Conservation (phyloP, 345 rosid species). For the Brassica nigra region DNA sequence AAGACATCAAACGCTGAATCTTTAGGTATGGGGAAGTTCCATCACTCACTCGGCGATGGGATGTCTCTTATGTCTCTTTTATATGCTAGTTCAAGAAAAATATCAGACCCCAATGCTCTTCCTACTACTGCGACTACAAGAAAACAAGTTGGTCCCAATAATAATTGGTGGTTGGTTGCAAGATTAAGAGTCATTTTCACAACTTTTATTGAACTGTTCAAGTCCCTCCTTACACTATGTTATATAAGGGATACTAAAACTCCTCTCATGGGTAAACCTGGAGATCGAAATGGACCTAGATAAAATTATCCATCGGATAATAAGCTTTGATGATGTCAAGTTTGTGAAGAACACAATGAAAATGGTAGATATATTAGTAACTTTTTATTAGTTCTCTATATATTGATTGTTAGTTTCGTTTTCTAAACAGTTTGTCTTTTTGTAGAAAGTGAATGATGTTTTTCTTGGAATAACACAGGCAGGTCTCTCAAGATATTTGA, state of each 20-base stretch:
- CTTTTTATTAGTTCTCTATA: not conserved
- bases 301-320: constrained; percentile 46
- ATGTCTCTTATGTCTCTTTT: constrained; percentile 14
- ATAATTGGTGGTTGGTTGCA: constrained; percentile 17
- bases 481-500: not conserved
- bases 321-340: constrained; percentile 52
- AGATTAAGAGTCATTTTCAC: constrained; percentile 46
- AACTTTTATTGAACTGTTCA: constrained; percentile 45
- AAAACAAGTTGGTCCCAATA: not conserved
- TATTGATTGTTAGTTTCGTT: not conserved
- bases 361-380: not conserved
- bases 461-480: not conserved
- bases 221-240: constrained; percentile 39
- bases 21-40: not conserved
- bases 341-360: constrained; percentile 19
- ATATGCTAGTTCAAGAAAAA: constrained; percentile 48
- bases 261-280: constrained; percentile 31
- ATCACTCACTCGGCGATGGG: constrained; percentile 13
- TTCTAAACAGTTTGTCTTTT: not conserved
- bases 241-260: constrained; percentile 49
- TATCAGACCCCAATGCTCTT: constrained; percentile 48
- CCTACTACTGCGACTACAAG: constrained; percentile 49
- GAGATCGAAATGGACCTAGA: constrained; percentile 12
- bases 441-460: constrained; percentile 1
- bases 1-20: constrained; percentile 20